Percentiles rank a stretch among this genome's conserved stretches.
Conservation (phyloP, 257 asterid genomes). For the Sherardia arvensis region DNA sequence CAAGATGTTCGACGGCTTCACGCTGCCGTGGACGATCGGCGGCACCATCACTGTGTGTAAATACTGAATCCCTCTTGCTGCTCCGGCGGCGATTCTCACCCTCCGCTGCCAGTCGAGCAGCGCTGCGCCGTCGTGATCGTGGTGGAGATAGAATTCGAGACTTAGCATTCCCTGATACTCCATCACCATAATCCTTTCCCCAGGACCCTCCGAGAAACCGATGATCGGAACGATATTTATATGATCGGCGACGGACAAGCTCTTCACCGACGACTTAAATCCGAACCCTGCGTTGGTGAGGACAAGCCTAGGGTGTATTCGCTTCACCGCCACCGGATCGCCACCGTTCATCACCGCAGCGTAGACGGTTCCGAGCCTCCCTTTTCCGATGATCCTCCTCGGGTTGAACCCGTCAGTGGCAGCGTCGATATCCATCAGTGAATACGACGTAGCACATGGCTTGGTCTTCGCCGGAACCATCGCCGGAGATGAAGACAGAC, state of each 20-base stretch:
- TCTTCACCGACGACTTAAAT: constrained; percentile 47
- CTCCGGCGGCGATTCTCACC: constrained; percentile 53
- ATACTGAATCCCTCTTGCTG: constrained; percentile 65
- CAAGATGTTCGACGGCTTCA: constrained; percentile 70
- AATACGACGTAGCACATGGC: constrained; percentile 28
- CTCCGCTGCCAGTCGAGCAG: constrained; percentile 63
- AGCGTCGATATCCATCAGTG: constrained; percentile 61
- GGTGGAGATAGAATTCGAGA: constrained; percentile 58
- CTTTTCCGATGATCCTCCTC: constrained; percentile 63
- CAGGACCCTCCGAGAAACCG: constrained; percentile 89
- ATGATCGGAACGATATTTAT: constrained; percentile 57
- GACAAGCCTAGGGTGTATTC: constrained; percentile 63
- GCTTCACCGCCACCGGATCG: constrained; percentile 56
- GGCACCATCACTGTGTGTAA: constrained; percentile 58
- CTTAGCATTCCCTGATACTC: constrained; percentile 74
- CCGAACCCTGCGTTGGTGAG: constrained; percentile 69
- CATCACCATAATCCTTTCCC: constrained; percentile 66
- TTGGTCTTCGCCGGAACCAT: constrained; percentile 13
- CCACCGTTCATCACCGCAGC: constrained; percentile 65
- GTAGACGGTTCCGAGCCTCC: constrained; percentile 65
- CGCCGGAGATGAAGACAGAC: constrained; percentile 12
- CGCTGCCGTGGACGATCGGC: constrained; percentile 60
- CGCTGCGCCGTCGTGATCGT: constrained; percentile 42
- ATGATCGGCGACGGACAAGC: constrained; percentile 59
- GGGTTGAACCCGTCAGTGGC: constrained; percentile 81